Base-by-base conservation (phyloP, 2,329 filamentous ascomycete genomes). In the Tolypocladium ophioglossoides region DNA sequence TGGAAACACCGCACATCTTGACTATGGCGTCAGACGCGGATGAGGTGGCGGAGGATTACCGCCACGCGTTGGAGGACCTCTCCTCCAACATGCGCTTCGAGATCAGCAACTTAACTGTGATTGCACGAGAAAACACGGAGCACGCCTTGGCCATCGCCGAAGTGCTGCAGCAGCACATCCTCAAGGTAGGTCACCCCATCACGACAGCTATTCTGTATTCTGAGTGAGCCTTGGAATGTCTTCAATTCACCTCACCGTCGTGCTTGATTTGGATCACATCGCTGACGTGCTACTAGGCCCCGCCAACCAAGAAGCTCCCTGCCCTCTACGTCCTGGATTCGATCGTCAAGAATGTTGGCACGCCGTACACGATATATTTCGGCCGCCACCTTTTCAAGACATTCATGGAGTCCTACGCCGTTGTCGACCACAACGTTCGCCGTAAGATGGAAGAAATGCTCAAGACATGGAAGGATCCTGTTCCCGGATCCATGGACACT, bases 311-410 rank as follows among this genome's bases (percentile, higher is more conserved):
- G 70, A 99, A 97, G 67, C 77, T 99, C 3, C 91, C 94, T 20
- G 90, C 94, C n/a, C 79, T 99, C 32, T 99, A 97, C 72, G 89
- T 99, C 60, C 85, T 99, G 66, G 94, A 99, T 73, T 97, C 92
- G 18, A 92, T 99, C 57, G 91, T 95, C 67, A 99, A 99, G 73
- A 97, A 99, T 75, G 91, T 99, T 58, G 94, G 94, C 57, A 96
- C 92, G 1, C 94, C 94, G 9, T 99, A 99, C 71, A 97, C 92
- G 0, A 79, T 97, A 14, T 97, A 96, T 70, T 87, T 99, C 60
- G 90, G 91, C 52, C 86, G 89, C 41, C 92, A 92, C 65, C 82
- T 99, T 40, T 97, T 92, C 72, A 83, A 86, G 62, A 97, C 90
- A 5, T 99, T 96, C 68, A 96, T 97, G 91, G 89, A 95, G 64